Conservation (phyloP, 1,139 yeast genomes). For the Suhomyces bolitotheri region DNA sequence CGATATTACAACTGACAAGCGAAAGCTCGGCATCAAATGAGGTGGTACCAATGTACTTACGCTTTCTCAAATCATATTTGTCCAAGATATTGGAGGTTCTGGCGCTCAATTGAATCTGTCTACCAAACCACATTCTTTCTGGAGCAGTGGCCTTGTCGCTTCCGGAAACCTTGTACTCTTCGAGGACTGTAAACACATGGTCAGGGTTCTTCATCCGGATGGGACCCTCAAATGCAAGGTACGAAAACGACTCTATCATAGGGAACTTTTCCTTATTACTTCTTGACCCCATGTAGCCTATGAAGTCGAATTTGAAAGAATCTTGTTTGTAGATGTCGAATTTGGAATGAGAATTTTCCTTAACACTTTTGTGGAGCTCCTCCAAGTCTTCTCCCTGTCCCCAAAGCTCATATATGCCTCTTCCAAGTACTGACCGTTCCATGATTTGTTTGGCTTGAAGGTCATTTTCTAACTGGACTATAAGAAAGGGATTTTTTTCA, state of each 20-base stretch:
- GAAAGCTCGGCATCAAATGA: conserved; percentile 92
- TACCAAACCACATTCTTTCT: conserved; percentile 67
- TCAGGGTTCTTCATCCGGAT: conserved; percentile 79
- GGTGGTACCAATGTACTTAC: conserved; percentile 93
- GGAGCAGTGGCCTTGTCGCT: conserved; percentile 57
- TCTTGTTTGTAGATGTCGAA: conserved; percentile 37
- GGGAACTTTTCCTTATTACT: conserved; percentile 53
- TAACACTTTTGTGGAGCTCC: conserved; percentile 57
- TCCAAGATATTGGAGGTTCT: conserved; percentile 67
- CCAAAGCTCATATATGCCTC: conserved; percentile 84
- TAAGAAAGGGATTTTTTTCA: conserved; percentile 66
- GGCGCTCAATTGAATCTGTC: conserved; percentile 65
- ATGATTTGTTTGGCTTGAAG: conserved; percentile 67
- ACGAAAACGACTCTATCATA: conserved; percentile 71
- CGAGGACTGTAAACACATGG: conserved; percentile 69
- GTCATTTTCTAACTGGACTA: conserved; percentile 63
- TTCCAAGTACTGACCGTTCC: conserved; percentile 64
- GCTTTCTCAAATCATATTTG: conserved; percentile 72
- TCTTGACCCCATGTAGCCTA: conserved; percentile 64
- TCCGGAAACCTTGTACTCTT: conserved; percentile 60
- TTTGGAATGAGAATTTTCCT: conserved; percentile 28
- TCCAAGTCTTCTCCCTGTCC: conserved; percentile 64
- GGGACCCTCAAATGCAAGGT: conserved; percentile 72
- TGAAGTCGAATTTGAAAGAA: conserved; percentile 80
- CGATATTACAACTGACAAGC: conserved; percentile 81